phyloP scores from a whole-genome alignment of 495 filamentous ascomycete species.

The Lineolata rhizophorae region DNA sequence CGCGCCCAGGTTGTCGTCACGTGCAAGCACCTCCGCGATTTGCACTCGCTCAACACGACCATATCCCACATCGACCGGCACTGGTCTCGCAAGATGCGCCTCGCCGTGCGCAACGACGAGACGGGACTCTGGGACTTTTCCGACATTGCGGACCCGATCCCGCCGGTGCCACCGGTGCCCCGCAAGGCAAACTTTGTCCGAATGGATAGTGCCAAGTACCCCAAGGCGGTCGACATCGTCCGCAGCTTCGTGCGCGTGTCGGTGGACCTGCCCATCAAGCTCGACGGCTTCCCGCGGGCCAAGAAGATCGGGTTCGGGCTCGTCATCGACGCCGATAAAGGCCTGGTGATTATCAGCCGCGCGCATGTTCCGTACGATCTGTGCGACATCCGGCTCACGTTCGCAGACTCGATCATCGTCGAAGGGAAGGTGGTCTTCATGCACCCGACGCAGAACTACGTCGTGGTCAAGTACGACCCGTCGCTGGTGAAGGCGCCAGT shows the following conservation, averaged over 20 bases:
- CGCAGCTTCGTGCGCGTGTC: slow-evolving; percentile 85
- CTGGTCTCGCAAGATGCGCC: slow-evolving; percentile 82
- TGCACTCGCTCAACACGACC: slow-evolving; percentile 82
- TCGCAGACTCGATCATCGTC: slow-evolving; percentile 88
- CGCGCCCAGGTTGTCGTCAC: slow-evolving; percentile 77
- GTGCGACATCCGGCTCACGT: slow-evolving; percentile 84
- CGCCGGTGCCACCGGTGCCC: slow-evolving; percentile 44
- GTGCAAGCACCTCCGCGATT: slow-evolving; percentile 84
- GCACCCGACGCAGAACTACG: slow-evolving; percentile 96
- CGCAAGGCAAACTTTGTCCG: slow-evolving; percentile 74
- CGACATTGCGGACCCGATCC: slow-evolving; percentile 59
- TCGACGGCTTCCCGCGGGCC: slow-evolving; percentile 86
- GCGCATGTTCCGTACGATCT: slow-evolving; percentile 91
- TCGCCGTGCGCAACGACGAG: slow-evolving; percentile 76
- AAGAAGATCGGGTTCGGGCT: slow-evolving; percentile 87
- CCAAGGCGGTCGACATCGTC: slow-evolving; percentile 75
- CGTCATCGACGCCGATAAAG: slow-evolving; percentile 89
- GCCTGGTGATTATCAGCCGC: slow-evolving; percentile 77
- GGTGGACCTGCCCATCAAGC: slow-evolving; percentile 80
- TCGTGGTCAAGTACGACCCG: slow-evolving; percentile 86
- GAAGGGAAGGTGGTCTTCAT: slow-evolving; percentile 88
- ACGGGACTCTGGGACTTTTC: slow-evolving; percentile 90
- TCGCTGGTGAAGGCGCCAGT: slow-evolving; percentile 82
- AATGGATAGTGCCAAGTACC: slow-evolving; percentile 71
- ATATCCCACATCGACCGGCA: slow-evolving; percentile 88